A percentile compares a stretch with the other conserved stretches of the same genome.
Conservation (phyloP, 1,284 basidiomycete species). For the Ceraceosorus guamensis region DNA sequence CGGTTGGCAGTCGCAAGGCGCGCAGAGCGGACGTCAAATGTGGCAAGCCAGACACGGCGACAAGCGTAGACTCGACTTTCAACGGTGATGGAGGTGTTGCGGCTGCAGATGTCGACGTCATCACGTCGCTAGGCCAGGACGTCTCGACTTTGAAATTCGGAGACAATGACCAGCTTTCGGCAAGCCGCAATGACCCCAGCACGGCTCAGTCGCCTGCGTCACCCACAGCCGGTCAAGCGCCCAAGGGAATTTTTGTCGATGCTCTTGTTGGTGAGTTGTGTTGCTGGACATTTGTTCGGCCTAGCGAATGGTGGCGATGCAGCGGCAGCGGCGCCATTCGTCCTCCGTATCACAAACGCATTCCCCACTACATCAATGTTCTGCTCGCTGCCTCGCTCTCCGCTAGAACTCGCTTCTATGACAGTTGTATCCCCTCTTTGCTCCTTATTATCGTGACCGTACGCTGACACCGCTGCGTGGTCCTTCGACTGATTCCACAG, state of each 20-base stretch:
- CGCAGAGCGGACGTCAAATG: neutral
- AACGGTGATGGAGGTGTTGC: constrained; percentile 5
- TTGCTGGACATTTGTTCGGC: neutral
- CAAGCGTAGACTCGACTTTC: neutral
- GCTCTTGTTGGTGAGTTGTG: constrained; percentile 32
- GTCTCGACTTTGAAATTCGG: neutral
- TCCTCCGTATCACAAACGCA: neutral
- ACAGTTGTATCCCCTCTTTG: too few species aligned
- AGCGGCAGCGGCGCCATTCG: neutral
- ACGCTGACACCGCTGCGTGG: too few species aligned
- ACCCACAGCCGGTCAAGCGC: constrained; percentile 53
- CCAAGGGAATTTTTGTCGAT: constrained; percentile 29
- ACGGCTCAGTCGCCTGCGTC: neutral
- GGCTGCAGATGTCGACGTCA: constrained; percentile 16
- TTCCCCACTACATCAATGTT: neutral
- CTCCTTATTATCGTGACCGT: too few species aligned
- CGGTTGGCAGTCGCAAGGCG: neutral
- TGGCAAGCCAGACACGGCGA: neutral
- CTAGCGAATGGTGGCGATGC: constrained; percentile 4
- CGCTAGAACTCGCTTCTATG: neutral
- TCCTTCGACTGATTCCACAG: constrained; percentile 4
- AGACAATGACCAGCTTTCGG: neutral
- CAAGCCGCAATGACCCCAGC: neutral
- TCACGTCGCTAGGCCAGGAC: neutral
- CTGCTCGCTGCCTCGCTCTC: neutral